Percentiles rank a stretch among this genome's conserved stretches.
phyloP scores from a whole-genome alignment of 192 early-diverging fungal species.

The Radiomyces spectabilis region DNA sequence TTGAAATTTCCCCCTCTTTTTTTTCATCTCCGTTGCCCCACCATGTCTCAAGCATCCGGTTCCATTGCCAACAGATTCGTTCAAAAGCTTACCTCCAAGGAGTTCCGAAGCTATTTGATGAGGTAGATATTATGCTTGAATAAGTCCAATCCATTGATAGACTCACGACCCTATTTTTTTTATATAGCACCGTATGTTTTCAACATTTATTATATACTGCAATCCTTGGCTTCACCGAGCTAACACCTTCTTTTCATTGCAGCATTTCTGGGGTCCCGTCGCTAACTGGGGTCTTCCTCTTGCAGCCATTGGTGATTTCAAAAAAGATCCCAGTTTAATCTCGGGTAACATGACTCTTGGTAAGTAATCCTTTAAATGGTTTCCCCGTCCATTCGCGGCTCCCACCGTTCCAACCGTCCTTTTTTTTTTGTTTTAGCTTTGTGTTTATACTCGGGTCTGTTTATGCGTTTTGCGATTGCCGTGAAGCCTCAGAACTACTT shows the following conservation, averaged over 20 bases:
- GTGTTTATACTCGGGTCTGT: slow-evolving; percentile 80
- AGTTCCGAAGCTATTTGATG: slow-evolving; percentile 66
- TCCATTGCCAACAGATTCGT: slow-evolving; percentile 27
- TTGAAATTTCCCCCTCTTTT: slow-evolving; percentile 2
- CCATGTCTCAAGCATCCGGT: slow-evolving; percentile 35
- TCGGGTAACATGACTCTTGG: slow-evolving; percentile 89
- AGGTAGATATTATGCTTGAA: slow-evolving; percentile 42
- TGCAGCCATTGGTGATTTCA: slow-evolving; percentile 88
- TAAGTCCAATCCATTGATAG: too few relatives aligned
- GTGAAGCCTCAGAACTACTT: slow-evolving; percentile 88
- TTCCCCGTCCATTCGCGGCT: too few relatives aligned
- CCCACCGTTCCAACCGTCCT: too few relatives aligned
- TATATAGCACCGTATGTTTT: slow-evolving; percentile 43
- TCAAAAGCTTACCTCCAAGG: slow-evolving; percentile 48
- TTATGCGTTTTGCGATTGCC: slow-evolving; percentile 94
- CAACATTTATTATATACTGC: background rate
- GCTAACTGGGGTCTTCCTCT: slow-evolving; percentile 95
- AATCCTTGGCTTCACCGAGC: too few relatives aligned
- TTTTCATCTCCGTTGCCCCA: background rate
- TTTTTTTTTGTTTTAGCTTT: slow-evolving; percentile 43
- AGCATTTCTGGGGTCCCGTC: slow-evolving; percentile 56
- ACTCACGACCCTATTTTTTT: too few relatives aligned
- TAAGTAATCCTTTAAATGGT: slow-evolving; percentile 14
- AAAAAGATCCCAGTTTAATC: slow-evolving; percentile 87
- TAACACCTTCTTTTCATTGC: background rate